These are phyloP conservation scores for Hura crepitans DNA, from an alignment of 441 rosid species.

Conservation along the genomic window DNA sequence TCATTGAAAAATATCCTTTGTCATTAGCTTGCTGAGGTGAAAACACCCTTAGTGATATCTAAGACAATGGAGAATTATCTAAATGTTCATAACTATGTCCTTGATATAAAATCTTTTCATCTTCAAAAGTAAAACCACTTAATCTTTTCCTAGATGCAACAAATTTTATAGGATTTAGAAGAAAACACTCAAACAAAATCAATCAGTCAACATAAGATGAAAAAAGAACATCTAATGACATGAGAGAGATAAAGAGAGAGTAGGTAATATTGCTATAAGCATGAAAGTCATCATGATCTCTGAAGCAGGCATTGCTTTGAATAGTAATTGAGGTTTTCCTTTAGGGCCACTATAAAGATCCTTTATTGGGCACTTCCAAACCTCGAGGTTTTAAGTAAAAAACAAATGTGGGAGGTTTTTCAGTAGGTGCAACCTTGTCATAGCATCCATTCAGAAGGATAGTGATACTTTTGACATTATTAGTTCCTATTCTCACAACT, in stretches of 20 bases:
- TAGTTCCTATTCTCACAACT: slow-evolving; percentile 75
- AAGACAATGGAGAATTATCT: slow-evolving; percentile 54
- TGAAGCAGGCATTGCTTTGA: slow-evolving; percentile 40
- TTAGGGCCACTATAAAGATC: slow-evolving; percentile 83
- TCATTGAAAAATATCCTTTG: slow-evolving; percentile 38
- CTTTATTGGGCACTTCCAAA: slow-evolving; percentile 82
- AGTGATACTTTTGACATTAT: slow-evolving; percentile 41
- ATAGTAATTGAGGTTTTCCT: slow-evolving; percentile 59
- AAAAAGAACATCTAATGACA: neutral
- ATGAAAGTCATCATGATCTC: slow-evolving; percentile 58
- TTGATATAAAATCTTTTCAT: slow-evolving; percentile 54
- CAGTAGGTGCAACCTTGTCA: slow-evolving; percentile 43
- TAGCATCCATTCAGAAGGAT: slow-evolving; percentile 41
- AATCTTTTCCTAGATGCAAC: slow-evolving; percentile 56
- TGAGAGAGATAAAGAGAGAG: neutral
- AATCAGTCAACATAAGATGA: neutral
- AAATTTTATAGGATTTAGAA: slow-evolving; percentile 22
- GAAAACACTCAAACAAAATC: neutral
- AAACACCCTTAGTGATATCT: slow-evolving; percentile 49
- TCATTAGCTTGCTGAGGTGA: slow-evolving; percentile 46
- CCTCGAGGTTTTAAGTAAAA: slow-evolving; percentile 97
- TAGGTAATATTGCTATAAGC: slow-evolving; percentile 35
- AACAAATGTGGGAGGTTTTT: slow-evolving; percentile 92
- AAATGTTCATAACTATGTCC: slow-evolving; percentile 48
- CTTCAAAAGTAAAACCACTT: slow-evolving; percentile 60